Conservation (phyloP, 1,139 yeast species). For the Yamadazyma dendronema region DNA sequence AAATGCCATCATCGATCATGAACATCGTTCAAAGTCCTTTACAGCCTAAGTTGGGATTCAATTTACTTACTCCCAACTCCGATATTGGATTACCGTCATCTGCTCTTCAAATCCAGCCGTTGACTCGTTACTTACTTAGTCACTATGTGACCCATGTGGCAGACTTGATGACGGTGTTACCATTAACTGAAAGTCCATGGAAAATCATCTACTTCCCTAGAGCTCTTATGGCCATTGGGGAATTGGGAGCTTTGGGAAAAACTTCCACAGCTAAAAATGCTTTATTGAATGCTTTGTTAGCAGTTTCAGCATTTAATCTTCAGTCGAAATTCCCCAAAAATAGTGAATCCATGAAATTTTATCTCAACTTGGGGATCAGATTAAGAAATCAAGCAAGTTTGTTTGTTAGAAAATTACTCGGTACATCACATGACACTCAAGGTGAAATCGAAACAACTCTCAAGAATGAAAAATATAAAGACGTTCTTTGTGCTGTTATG, state of each 20-base stretch:
- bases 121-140: constrained; percentile 66
- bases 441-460: constrained; percentile 52
- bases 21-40: constrained; percentile 45
- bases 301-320: constrained; percentile 79
- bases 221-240: constrained; percentile 80
- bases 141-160: constrained; percentile 81
- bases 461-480: constrained; percentile 72
- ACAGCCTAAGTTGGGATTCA: constrained; percentile 44
- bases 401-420: constrained; percentile 53
- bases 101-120: constrained; percentile 62
- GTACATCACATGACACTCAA: constrained; percentile 32
- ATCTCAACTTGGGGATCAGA: constrained; percentile 68
- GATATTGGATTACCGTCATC: constrained; percentile 53
- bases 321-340: constrained; percentile 67
- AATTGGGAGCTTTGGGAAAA: constrained; percentile 68
- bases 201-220: constrained; percentile 79
- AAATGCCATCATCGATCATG: constrained; percentile 48
- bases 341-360: constrained; percentile 65
- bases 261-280: constrained; percentile 80
- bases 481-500: constrained; percentile 77
- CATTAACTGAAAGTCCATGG: constrained; percentile 84
- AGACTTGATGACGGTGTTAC: constrained; percentile 84
- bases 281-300: constrained; percentile 72
- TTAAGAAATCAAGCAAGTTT: constrained; percentile 73
- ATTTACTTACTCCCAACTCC: constrained; percentile 23